phyloP scores from a whole-genome alignment of 176 grass and related monocot species.

The Calamus simplicifolius region DNA sequence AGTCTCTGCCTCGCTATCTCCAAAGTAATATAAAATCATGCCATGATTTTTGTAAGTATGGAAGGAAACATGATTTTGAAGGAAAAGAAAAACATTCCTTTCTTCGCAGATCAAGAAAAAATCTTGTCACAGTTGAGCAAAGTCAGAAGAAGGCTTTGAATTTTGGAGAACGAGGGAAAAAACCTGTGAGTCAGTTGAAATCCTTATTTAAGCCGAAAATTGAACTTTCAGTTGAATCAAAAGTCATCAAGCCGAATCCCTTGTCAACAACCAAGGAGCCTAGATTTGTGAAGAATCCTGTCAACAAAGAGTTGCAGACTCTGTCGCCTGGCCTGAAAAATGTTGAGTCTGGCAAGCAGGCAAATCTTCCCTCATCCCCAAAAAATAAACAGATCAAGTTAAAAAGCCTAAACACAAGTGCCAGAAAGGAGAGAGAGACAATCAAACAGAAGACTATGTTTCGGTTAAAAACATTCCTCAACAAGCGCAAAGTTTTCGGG shows the following conservation, averaged over 20 bases:
- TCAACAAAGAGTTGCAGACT: constrained; percentile 4
- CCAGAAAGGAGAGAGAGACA: constrained; percentile 25
- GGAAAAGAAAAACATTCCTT: constrained; percentile 20
- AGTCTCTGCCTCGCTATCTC: constrained; percentile 49
- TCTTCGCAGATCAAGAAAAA: neutral
- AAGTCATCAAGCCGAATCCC: constrained; percentile 19
- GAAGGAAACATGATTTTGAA: constrained; percentile 37
- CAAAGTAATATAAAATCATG: constrained; percentile 66
- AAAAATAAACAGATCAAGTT: neutral
- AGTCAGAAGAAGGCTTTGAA: neutral
- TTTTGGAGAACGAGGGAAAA: constrained; percentile 41
- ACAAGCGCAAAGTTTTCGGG: constrained; percentile 18
- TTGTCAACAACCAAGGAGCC: constrained; percentile 24
- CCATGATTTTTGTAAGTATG: constrained; percentile 94
- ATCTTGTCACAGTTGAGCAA: neutral
- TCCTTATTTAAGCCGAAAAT: constrained; percentile 26
- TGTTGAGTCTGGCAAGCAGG: constrained; percentile 25
- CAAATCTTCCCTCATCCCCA: constrained; percentile 18
- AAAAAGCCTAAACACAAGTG: constrained; percentile 21
- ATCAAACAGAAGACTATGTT: constrained; percentile 25
- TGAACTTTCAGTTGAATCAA: constrained; percentile 29
- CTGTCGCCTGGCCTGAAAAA: constrained; percentile 27
- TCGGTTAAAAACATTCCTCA: constrained; percentile 22
- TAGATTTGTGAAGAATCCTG: constrained; percentile 30
- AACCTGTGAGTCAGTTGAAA: constrained; percentile 32